Conservation (phyloP, 768 basidiomycete species). For the Lentinula sp. region DNA sequence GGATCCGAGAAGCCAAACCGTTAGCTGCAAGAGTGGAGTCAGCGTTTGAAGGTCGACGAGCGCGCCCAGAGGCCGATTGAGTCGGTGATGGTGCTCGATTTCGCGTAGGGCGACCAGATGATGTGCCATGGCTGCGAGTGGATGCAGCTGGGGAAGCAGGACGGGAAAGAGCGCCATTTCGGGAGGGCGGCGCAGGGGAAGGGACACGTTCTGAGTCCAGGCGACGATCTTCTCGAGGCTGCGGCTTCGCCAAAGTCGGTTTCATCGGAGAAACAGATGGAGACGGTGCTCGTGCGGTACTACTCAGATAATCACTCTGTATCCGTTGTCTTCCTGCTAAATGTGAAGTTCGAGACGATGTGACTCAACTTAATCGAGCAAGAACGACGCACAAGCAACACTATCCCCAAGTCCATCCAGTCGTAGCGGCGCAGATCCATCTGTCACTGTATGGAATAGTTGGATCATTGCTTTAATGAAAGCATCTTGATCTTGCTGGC, state of each 20-base stretch:
- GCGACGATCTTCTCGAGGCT: constrained; percentile 19
- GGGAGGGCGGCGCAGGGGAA: constrained; percentile 15
- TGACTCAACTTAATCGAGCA: neutral
- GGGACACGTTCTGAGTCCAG: constrained; percentile 14
- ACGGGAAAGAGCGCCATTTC: constrained; percentile 24
- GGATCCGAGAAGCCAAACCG: constrained; percentile 13
- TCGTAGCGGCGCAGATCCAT: constrained; percentile 40
- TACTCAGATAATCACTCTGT: constrained; percentile 15
- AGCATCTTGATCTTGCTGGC: constrained; percentile 56
- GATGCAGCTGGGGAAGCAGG: constrained; percentile 35
- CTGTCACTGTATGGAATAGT: constrained; percentile 46
- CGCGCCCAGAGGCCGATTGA: constrained; percentile 8
- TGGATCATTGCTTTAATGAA: constrained; percentile 69
- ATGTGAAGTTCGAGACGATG: constrained; percentile 1
- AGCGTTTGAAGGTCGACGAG: constrained; percentile 41
- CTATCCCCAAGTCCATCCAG: constrained; percentile 49
- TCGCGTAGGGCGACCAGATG: constrained; percentile 15
- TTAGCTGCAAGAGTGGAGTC: constrained; percentile 21
- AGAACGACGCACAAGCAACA: constrained; percentile 23
- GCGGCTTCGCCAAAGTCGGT: constrained; percentile 4
- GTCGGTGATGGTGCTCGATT: constrained; percentile 17
- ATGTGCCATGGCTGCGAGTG: constrained; percentile 13
- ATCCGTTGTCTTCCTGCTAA: constrained; percentile 10
- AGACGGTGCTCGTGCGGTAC: constrained; percentile 12
- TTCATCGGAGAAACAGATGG: constrained; percentile 9